Conservation (phyloP, 345 rosid genomes). For the Salix caprea region DNA sequence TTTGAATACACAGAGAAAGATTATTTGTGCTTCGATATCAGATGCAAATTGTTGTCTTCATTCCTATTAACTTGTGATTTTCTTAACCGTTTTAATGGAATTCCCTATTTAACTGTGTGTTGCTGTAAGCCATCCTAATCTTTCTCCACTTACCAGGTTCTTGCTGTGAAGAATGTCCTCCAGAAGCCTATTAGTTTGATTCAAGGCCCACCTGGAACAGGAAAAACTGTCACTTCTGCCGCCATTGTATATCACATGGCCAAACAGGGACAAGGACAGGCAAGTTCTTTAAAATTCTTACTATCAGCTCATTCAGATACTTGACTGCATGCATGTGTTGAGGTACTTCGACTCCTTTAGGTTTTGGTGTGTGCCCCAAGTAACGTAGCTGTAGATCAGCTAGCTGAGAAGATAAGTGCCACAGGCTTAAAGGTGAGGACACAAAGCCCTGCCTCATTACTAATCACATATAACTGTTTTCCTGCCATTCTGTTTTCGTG, state of each 20-base stretch:
- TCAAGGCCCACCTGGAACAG: slow-evolving; percentile 99
- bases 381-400: slow-evolving; percentile 98
- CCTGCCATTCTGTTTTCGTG: neutral
- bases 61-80: neutral
- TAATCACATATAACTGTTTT: neutral
- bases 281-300: slow-evolving; percentile 9
- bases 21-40: neutral
- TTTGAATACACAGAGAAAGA: no score
- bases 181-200: slow-evolving; percentile 97
- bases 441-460: neutral
- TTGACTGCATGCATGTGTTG: neutral
- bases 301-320: neutral
- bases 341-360: slow-evolving; percentile 31
- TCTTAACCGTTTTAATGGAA: neutral
- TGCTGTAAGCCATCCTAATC: neutral
- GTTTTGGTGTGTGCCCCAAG: slow-evolving; percentile 99
- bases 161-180: slow-evolving; percentile 96
- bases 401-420: slow-evolving; percentile 99
- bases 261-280: slow-evolving; percentile 99
- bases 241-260: slow-evolving; percentile 99
- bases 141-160: slow-evolving; percentile 47
- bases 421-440: slow-evolving; percentile 83
- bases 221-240: slow-evolving; percentile 98
- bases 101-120: neutral
- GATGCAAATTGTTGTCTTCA: neutral